Percentiles rank a stretch among this genome's conserved stretches.
These are phyloP conservation scores for Suhomyces bokatorum DNA, from an alignment of 1,139 yeast genomes.

Conservation along the genomic window DNA sequence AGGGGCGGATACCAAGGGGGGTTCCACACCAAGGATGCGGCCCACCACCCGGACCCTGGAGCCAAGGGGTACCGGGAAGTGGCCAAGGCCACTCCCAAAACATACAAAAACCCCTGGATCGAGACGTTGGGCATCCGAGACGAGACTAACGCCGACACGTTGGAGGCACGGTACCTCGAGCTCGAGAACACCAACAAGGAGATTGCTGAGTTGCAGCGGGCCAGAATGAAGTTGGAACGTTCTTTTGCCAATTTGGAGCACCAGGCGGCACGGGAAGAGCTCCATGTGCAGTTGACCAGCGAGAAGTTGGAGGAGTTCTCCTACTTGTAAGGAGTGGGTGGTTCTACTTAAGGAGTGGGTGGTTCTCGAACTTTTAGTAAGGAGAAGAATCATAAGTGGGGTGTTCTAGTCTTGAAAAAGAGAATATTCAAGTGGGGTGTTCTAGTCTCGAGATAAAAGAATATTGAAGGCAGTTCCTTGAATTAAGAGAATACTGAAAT, in stretches of 20 bases:
- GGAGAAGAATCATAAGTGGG: too few relatives aligned
- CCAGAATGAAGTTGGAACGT: constrained; percentile 24
- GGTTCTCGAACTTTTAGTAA: too few relatives aligned
- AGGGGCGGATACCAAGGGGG: constrained; percentile 5
- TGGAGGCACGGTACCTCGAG: constrained; percentile 22
- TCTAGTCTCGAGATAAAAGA: too few relatives aligned
- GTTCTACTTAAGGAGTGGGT: too few relatives aligned
- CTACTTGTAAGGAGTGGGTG: constrained; percentile 33
- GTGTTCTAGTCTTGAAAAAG: too few relatives aligned
- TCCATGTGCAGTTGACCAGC: constrained; percentile 38
- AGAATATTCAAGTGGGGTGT: too few relatives aligned
- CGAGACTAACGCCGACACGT: constrained; percentile 17
- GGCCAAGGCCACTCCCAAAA: constrained; percentile 5
- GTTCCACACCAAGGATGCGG: constrained; percentile 2
- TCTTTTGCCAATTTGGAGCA: constrained; percentile 28
- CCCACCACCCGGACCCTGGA: constrained; percentile 1
- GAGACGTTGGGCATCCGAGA: constrained; percentile 21
- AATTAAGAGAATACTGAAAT: too few relatives aligned
- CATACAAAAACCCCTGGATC: constrained; percentile 24
- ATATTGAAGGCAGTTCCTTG: too few relatives aligned
- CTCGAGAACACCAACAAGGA: constrained; percentile 28
- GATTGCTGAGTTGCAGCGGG: constrained; percentile 29
- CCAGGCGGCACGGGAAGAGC: constrained; percentile 34
- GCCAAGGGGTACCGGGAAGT: constrained; percentile 2
- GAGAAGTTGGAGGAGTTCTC: constrained; percentile 48